These are phyloP conservation scores for Quercus suber DNA, from an alignment of 306 rosid genomes.

Conservation along the genomic window DNA sequence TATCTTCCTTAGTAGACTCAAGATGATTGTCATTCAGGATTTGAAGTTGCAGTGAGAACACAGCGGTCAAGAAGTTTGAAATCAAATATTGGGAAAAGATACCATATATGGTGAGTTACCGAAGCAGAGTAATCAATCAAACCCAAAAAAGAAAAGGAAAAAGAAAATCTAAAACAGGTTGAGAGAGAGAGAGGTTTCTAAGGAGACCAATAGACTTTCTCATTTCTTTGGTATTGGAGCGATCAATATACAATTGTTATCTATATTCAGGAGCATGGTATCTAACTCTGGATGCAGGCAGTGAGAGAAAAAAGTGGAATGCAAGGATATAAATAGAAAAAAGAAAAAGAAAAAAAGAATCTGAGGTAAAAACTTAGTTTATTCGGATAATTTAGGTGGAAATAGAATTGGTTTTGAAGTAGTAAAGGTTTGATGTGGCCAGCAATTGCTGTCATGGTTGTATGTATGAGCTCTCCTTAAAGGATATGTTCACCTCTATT, in stretches of 20 bases:
- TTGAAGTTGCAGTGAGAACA: background rate
- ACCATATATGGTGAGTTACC: background rate
- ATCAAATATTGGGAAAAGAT: background rate
- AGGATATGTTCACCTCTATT: background rate
- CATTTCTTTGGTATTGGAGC: background rate
- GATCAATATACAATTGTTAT: background rate
- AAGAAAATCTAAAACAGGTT: background rate
- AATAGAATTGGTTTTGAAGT: background rate
- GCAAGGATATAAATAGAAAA: background rate
- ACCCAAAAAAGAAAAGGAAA: background rate
- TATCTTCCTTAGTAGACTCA: background rate
- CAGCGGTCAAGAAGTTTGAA: background rate
- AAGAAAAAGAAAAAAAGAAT: no score
- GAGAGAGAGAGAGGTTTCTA: background rate
- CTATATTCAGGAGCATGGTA: background rate
- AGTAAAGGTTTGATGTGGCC: background rate
- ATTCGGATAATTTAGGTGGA: background rate
- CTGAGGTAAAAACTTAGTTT: background rate
- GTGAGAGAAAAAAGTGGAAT: background rate
- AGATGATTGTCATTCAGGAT: slow-evolving; percentile 2
- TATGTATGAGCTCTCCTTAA: background rate
- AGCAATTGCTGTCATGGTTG: background rate
- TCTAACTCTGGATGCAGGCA: background rate
- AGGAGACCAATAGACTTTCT: background rate
- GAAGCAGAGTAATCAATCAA: background rate